These are phyloP conservation scores for Cladosporium sp. DNA, from an alignment of 2,329 filamentous ascomycete species.

Conservation along the genomic window DNA sequence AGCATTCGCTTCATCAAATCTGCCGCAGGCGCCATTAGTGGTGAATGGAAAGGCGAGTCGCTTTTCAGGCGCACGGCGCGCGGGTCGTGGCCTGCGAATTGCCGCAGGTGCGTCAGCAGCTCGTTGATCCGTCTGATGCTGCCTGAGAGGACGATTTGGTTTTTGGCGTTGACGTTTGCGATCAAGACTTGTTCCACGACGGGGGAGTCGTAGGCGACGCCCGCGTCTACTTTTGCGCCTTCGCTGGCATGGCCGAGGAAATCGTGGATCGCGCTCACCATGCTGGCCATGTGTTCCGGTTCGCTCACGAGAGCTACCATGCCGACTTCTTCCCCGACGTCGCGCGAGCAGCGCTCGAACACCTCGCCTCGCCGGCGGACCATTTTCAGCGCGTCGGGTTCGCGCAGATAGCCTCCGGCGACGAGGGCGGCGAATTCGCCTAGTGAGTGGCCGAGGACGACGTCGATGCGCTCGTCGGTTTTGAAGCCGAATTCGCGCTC, in stretches of 20 bases:
- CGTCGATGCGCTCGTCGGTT: constrained; percentile 66
- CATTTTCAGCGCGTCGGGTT: constrained; percentile 72
- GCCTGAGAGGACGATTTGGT: constrained; percentile 91
- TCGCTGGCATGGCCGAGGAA: no score
- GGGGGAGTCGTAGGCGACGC: no score
- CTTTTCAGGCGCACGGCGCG: constrained; percentile 81
- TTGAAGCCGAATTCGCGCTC: constrained; percentile 81
- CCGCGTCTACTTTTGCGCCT: no score
- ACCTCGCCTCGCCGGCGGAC: constrained; percentile 74
- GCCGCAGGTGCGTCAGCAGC: constrained; percentile 76
- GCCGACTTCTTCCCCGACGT: constrained; percentile 72
- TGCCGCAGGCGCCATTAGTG: constrained; percentile 83
- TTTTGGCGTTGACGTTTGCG: constrained; percentile 92
- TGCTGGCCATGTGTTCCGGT: constrained; percentile 63
- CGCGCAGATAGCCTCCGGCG: constrained; percentile 73
- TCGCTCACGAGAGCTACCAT: constrained; percentile 95
- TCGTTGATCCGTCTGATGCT: constrained; percentile 77
- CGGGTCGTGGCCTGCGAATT: constrained; percentile 89
- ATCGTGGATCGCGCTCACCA: constrained; percentile 71
- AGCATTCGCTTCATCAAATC: constrained; percentile 68
- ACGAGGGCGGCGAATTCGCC: constrained; percentile 92
- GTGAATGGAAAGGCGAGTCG: constrained; percentile 86
- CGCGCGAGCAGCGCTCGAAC: constrained; percentile 72
- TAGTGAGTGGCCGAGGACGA: constrained; percentile 84
- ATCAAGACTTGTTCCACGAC: constrained; percentile 73